Conservation (phyloP, 129 eudicot species). For the Flaveria trinervia region DNA sequence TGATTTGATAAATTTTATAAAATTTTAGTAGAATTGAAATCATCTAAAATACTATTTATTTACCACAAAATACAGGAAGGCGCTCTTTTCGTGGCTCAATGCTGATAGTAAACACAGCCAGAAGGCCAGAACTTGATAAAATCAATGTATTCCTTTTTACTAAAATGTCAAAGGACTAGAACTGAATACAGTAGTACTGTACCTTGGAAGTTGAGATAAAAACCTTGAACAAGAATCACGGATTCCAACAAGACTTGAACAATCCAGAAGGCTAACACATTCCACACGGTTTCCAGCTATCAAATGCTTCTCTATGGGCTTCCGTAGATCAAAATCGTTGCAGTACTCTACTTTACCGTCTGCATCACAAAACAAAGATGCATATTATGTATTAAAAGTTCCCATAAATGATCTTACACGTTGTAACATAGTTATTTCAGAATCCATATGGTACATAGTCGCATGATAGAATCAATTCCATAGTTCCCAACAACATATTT, state of each 20-base stretch:
- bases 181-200: neutral
- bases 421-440: neutral
- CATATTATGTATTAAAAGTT: neutral
- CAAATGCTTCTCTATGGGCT: slow-evolving; percentile 82
- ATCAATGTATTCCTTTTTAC: neutral
- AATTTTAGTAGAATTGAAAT: neutral
- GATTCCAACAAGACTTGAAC: slow-evolving; percentile 52
- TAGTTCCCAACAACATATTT: neutral
- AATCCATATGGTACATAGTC: neutral
- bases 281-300: slow-evolving; percentile 61
- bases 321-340: slow-evolving; percentile 84
- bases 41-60: neutral
- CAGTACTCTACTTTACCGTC: slow-evolving; percentile 80
- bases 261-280: slow-evolving; percentile 70
- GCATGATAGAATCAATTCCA: slow-evolving; percentile 13
- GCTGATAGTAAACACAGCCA: neutral
- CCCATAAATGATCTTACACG: neutral
- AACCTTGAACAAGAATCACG: slow-evolving; percentile 77
- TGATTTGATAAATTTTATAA: neutral
- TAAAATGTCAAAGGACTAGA: neutral
- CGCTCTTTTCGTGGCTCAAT: neutral
- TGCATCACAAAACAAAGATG: slow-evolving; percentile 34
- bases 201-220: slow-evolving; percentile 75
- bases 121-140: neutral
- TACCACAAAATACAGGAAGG: neutral